Evolutionary conservation across 805 yeast species (phyloP), one percentile per base, ranked within the genome.

Genomic region (Monosporozyma aerobia): DNA sequence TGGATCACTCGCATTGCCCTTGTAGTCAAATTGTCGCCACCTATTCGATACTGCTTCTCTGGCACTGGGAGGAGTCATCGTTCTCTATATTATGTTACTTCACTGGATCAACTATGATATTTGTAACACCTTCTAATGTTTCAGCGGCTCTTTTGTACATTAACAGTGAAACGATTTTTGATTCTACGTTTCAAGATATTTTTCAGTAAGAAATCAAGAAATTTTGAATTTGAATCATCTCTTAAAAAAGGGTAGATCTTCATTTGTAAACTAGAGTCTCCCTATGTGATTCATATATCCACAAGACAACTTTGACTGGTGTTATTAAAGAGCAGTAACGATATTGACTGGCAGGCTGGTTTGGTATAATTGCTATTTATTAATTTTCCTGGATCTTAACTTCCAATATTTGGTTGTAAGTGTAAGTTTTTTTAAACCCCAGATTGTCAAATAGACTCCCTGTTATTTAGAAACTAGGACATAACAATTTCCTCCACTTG

Each of bases 11-110:
- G 11, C 25, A 4, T 10, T 27, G 8, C 16, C 19, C 5, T 33
- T 35, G 22, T 39, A 48, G 10, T 48, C 50, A 35, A 25, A 5
- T 39, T 39, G 44, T 25, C 50, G 32, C 50, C 50, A 48, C 19
- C 35, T 27, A 5, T 44, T 30, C 10, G 35, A 9, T 32, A 48
- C 50, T 10, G 50, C 50, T 11, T 39, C 44, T 22, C 22, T 35
- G 7, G 44, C 50, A 27, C 23, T 29, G 4, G n/a, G 30, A 19
- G 43, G 43, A 23, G 10, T 22, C 43, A 39, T 39, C 19, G 8
- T 37, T 14, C 41, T 14, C 8, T 40, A 7, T 32, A 32, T 32
- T 32, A 32, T 11, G 10, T 30, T 30, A 30, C 14, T 32, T 9
- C 4, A 32, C 37, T 32, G 13, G 13, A 32, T 32, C 37, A 32